phyloP scores from a whole-genome alignment of 2,329 filamentous ascomycete species.

The Aspergillus texensis region DNA sequence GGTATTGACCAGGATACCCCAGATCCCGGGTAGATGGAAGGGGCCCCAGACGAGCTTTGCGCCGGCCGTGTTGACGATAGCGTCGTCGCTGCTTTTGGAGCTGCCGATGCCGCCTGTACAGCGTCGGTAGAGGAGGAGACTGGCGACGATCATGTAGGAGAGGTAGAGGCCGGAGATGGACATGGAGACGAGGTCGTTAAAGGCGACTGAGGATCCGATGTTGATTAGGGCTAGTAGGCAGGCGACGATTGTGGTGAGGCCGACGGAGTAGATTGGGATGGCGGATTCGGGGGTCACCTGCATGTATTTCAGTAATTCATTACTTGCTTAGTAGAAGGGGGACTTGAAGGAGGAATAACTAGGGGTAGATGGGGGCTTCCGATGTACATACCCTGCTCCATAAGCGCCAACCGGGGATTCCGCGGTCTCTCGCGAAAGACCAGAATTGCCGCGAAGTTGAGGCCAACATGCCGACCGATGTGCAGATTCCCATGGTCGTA shows the following conservation, averaged over 20 bases:
- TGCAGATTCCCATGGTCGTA: slow-evolving; percentile 32
- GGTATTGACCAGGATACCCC: slow-evolving; percentile 47
- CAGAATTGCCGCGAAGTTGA: slow-evolving; percentile 49
- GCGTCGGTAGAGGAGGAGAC: slow-evolving; percentile 32
- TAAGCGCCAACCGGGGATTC: slow-evolving; percentile 30
- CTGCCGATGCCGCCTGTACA: slow-evolving; percentile 23
- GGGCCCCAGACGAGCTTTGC: slow-evolving; percentile 34
- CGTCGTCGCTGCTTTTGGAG: slow-evolving; percentile 20
- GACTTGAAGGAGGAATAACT: not conserved
- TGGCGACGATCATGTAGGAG: slow-evolving; percentile 33
- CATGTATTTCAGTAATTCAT: slow-evolving; percentile 13
- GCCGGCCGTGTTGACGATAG: slow-evolving; percentile 28
- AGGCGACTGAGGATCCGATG: slow-evolving; percentile 34
- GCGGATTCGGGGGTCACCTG: slow-evolving; percentile 28
- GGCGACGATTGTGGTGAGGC: slow-evolving; percentile 28
- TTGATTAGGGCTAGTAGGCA: slow-evolving; percentile 38
- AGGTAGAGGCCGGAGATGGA: slow-evolving; percentile 34
- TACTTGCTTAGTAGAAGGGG: too few relatives aligned
- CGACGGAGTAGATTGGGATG: slow-evolving; percentile 30
- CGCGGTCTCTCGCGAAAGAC: slow-evolving; percentile 32
- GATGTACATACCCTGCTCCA: slow-evolving; percentile 29
- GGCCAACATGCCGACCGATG: slow-evolving; percentile 38
- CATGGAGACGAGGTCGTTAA: slow-evolving; percentile 39
- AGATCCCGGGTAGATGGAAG: slow-evolving; percentile 32
- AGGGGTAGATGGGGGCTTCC: not conserved